phyloP scores from a whole-genome alignment of 1,284 basidiomycete species.

The Malassezia restricta region DNA sequence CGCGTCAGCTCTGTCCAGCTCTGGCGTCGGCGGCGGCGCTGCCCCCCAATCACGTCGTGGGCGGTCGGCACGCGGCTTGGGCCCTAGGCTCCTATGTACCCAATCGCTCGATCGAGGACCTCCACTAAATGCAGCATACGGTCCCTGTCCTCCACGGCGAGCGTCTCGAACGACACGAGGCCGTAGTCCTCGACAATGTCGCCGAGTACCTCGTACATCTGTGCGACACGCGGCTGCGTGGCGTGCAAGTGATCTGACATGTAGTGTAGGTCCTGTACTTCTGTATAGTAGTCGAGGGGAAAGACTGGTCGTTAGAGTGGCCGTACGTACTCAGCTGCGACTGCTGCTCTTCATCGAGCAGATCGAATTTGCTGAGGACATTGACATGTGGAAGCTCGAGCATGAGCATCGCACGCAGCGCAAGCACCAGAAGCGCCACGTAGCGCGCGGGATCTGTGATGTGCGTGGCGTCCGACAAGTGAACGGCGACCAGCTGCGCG shows the following conservation, averaged over 20 bases:
- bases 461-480: slow-evolving; percentile 90
- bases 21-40: no score
- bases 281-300: slow-evolving; percentile 94
- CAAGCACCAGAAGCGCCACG: slow-evolving; percentile 78
- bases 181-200: slow-evolving; percentile 85
- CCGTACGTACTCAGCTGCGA: slow-evolving; percentile 17
- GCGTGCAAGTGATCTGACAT: slow-evolving; percentile 54
- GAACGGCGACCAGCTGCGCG: slow-evolving; percentile 72
- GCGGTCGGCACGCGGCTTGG: no score
- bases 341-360: slow-evolving; percentile 51
- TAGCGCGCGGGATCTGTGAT: slow-evolving; percentile 93
- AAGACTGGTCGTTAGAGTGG: slow-evolving; percentile 54
- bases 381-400: slow-evolving; percentile 94
- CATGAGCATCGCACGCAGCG: slow-evolving; percentile 91
- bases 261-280: slow-evolving; percentile 88
- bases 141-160: slow-evolving; percentile 53
- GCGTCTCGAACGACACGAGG: slow-evolving; percentile 90
- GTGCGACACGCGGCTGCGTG: slow-evolving; percentile 21
- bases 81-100: slow-evolving; percentile 20
- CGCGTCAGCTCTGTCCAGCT: no score
- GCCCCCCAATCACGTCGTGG: no score
- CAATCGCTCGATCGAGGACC: slow-evolving; percentile 39
- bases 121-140: slow-evolving; percentile 38
- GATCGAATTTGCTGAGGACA: slow-evolving; percentile 87
- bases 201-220: slow-evolving; percentile 74